Evolutionary conservation across 23 red algal species (phyloP), one percentile per base, ranked within the genome.

Genomic region (Chondrus crispus): DNA sequence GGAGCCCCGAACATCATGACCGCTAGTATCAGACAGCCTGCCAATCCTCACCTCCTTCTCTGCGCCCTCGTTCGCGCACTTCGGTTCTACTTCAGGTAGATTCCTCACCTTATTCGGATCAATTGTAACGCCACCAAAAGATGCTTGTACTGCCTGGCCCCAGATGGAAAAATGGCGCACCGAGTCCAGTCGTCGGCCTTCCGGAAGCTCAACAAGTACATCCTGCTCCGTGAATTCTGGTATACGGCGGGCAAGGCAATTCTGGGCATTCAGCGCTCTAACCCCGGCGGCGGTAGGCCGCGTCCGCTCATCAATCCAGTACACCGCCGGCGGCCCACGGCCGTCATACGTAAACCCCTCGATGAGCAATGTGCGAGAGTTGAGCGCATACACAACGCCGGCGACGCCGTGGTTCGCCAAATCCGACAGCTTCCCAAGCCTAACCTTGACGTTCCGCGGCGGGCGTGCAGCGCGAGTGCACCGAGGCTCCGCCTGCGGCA

Each of bases 91-190:
- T 24, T 39, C 60, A 6, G 63, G 63, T 24, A 42, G 43, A 45
- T 71, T 43, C 6, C 20, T 10, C 24, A 62, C 12, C n/a, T 30
- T 14, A 45, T 43, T 41, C 0, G 45, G 71, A 50, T 51, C 70
- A 46, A 91, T 51, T 2, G 26, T n/a, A 4, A 91, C 22, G 46
- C 74, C 70, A 10, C 72, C 70, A 66, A 91, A 91, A 35, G 52
- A 46, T 1, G 30, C 52, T 12, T 12, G 10, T 11, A 47, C 64
- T 1, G 52, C 19, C 28, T 46, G 39, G 74, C 74, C 62, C 87
- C 87, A 91, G 46, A 91, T 76, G 73, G 64, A 75, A 9, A 91
- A 68, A 51, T 81, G 68, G 45, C 77, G 71, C 24, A 91, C 60
- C 30, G 52, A 37, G 2, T 69, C 57, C 12, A 91, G 26, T 8